Evolutionary conservation across 2,329 filamentous ascomycete genomes (phyloP).

Genomic region (Magnaporthales sp.): DNA sequence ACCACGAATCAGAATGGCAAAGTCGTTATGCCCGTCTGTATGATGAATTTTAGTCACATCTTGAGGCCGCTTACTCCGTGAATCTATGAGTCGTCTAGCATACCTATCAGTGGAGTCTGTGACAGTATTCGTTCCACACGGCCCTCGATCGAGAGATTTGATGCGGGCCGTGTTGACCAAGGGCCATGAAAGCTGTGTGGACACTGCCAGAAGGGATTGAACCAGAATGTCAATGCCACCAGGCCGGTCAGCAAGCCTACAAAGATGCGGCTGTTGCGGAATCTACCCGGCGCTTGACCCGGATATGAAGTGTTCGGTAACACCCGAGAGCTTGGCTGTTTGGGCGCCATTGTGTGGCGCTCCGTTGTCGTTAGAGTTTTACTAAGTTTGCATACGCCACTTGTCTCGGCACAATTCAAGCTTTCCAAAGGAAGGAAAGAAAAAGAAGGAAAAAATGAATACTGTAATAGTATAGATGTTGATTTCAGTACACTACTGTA

Average conservation of each 20-base stretch:
- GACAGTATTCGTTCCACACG: slow-evolving; percentile 14
- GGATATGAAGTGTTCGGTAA: background rate
- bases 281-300: background rate
- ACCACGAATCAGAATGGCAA: slow-evolving; percentile 63
- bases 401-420: background rate
- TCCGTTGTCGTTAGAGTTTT: background rate
- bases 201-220: background rate
- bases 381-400: background rate
- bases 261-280: background rate
- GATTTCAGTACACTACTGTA: background rate
- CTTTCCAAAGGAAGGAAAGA: background rate
- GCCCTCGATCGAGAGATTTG: slow-evolving; percentile 9
- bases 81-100: background rate
- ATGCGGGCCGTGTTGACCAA: background rate
- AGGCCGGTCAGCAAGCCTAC: background rate
- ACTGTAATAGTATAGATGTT: background rate
- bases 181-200: background rate
- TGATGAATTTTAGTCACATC: background rate
- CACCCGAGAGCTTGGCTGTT: background rate
- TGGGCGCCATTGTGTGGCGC: background rate
- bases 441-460: background rate
- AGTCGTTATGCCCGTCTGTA: slow-evolving; percentile 81
- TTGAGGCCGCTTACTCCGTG: background rate
- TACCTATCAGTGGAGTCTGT: slow-evolving; percentile 14
- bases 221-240: background rate